Percentiles rank a stretch among this genome's conserved stretches.
Conservation (phyloP, 1,139 yeast genomes). For the Candida smagusa region DNA sequence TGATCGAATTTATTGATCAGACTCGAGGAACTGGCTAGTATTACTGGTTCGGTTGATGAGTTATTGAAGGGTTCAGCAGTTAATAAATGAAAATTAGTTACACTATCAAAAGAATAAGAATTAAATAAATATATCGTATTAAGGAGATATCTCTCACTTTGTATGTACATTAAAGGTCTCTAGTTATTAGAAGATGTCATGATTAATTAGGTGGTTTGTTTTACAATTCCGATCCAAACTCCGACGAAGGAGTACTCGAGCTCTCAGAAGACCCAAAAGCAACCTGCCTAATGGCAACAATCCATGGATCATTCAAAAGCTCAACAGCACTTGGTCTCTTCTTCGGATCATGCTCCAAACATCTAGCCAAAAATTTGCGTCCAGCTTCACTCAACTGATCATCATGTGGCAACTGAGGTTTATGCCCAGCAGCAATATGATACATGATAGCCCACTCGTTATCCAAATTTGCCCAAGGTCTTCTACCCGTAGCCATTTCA, state of each 20-base stretch:
- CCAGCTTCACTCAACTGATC: conserved; percentile 81
- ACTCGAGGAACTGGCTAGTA: no score
- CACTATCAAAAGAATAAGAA: no score
- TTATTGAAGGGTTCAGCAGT: no score
- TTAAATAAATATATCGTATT: no score
- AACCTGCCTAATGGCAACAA: conserved; percentile 63
- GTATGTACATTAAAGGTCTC: no score
- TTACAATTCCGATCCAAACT: conserved; percentile 18
- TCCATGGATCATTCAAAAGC: conserved; percentile 88
- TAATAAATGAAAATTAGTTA: no score
- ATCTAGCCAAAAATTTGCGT: conserved; percentile 62
- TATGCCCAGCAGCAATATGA: conserved; percentile 93
- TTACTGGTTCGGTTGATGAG: no score
- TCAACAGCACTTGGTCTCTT: conserved; percentile 82
- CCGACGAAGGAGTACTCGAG: conserved; percentile 35
- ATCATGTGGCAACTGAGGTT: conserved; percentile 77
- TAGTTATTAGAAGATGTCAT: no score
- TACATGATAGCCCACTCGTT: conserved; percentile 99
- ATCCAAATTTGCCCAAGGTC: conserved; percentile 90
- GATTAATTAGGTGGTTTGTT: no score
- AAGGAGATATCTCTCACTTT: no score
- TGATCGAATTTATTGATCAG: no score
- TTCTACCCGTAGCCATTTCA: conserved; percentile 79
- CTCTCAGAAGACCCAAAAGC: conserved; percentile 54
- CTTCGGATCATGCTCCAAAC: conserved; percentile 80